Percentiles rank a stretch among this genome's conserved stretches.
Conservation (phyloP, 2,329 filamentous ascomycete genomes). For the Neurospora crassa region DNA sequence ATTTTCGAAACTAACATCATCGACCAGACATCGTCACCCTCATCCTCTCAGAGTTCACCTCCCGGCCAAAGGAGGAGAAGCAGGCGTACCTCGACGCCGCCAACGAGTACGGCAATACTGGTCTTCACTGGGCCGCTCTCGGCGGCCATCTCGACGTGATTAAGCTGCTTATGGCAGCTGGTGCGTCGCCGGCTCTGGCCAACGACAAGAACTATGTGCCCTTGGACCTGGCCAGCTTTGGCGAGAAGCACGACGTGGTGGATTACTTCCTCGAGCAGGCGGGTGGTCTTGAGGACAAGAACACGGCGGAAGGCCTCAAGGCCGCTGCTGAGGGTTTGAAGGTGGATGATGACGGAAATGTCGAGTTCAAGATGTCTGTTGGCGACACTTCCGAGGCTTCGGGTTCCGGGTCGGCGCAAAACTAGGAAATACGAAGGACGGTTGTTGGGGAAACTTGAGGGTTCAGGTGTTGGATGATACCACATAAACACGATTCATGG, state of each 20-base stretch:
- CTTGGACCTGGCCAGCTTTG: slow-evolving; percentile 63
- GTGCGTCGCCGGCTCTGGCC: slow-evolving; percentile 66
- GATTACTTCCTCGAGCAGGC: slow-evolving; percentile 48
- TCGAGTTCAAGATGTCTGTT: not conserved
- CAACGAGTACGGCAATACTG: slow-evolving; percentile 81
- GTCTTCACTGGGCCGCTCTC: slow-evolving; percentile 86
- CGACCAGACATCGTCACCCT: slow-evolving; percentile 34
- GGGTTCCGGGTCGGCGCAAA: not conserved
- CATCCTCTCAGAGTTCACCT: slow-evolving; percentile 33
- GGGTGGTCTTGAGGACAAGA: slow-evolving; percentile 37
- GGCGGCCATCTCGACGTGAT: slow-evolving; percentile 79
- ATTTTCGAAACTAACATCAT: not conserved
- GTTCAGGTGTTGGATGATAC: not conserved
- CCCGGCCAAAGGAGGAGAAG: slow-evolving; percentile 29
- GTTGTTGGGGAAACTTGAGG: not conserved
- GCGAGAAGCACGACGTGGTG: slow-evolving; percentile 56
- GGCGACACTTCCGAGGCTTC: not conserved
- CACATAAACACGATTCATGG: not conserved
- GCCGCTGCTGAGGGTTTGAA: slow-evolving; percentile 28
- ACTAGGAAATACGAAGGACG: not conserved
- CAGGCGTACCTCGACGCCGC: slow-evolving; percentile 52
- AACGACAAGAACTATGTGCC: slow-evolving; percentile 81
- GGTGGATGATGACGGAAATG: slow-evolving; percentile 20
- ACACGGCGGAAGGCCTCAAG: slow-evolving; percentile 34
- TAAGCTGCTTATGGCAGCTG: slow-evolving; percentile 64